phyloP scores from a whole-genome alignment of 306 rosid species.

The Begonia peltatifolia region DNA sequence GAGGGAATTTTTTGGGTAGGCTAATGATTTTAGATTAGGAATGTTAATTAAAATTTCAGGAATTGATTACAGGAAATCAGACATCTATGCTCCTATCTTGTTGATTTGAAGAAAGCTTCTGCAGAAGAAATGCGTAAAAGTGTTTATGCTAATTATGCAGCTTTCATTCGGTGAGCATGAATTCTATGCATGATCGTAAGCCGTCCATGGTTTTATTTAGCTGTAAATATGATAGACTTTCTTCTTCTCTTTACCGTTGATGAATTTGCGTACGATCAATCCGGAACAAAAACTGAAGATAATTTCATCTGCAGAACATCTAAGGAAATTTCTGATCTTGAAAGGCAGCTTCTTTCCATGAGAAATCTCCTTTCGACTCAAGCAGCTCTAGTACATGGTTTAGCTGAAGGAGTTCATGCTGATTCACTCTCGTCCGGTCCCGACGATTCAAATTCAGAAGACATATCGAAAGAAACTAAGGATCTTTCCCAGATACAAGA shows the following conservation, averaged over 20 bases:
- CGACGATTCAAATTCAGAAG: conserved; percentile 33
- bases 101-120: conserved; percentile 79
- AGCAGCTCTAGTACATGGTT: conserved; percentile 65
- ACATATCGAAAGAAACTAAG: conserved; percentile 19
- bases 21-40: too few relatives aligned
- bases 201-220: too few relatives aligned
- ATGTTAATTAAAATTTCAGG: neutral
- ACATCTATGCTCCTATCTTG: conserved; percentile 45
- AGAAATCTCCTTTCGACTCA: conserved; percentile 72
- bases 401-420: conserved; percentile 55
- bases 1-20: too few relatives aligned
- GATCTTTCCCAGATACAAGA: conserved; percentile 40
- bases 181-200: too few relatives aligned
- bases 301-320: conserved; percentile 45
- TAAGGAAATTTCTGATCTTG: conserved; percentile 79
- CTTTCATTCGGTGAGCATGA: conserved; percentile 67
- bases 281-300: neutral
- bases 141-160: conserved; percentile 75
- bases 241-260: neutral
- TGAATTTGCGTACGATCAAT: neutral
- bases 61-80: conserved; percentile 45
- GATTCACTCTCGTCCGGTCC: conserved; percentile 26
- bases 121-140: conserved; percentile 97
- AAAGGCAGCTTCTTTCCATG: conserved; percentile 78
- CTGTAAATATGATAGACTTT: too few relatives aligned